Percentiles rank a stretch among this genome's conserved stretches.
phyloP scores from a whole-genome alignment of 805 yeast species.

The Monosporozyma servazzii region DNA sequence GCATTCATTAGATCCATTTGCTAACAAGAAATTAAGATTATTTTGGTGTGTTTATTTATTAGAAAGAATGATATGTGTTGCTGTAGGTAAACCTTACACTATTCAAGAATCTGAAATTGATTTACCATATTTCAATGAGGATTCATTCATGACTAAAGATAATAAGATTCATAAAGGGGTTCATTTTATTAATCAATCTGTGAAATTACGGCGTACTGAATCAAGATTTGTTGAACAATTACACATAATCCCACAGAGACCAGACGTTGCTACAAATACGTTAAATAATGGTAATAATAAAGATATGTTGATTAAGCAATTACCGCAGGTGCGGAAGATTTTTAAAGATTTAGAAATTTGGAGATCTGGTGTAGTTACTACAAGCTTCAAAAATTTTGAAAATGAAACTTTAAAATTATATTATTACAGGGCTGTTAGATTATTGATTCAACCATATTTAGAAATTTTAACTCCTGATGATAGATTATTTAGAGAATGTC shows the following conservation, averaged over 20 bases:
- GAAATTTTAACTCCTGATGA: conserved; percentile 55
- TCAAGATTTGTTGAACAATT: conserved; percentile 49
- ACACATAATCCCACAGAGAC: conserved; percentile 29
- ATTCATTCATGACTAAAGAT: conserved; percentile 24
- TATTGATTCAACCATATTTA: conserved; percentile 54
- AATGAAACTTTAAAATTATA: conserved; percentile 50
- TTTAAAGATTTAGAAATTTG: conserved; percentile 50
- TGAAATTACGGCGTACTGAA: conserved; percentile 50
- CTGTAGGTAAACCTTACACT: conserved; percentile 50
- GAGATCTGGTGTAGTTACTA: conserved; percentile 38
- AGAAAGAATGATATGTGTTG: conserved; percentile 52
- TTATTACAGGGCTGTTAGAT: conserved; percentile 51
- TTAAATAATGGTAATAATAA: conserved; percentile 6
- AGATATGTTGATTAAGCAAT: conserved; percentile 29
- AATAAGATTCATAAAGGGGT: conserved; percentile 27
- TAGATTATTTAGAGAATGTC: conserved; percentile 53
- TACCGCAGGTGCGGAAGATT: conserved; percentile 42
- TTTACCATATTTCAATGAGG: conserved; percentile 42
- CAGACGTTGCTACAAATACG: background rate
- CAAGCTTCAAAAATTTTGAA: conserved; percentile 37
- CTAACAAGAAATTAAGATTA: conserved; percentile 39
- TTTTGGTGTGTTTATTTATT: conserved; percentile 60
- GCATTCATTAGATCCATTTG: conserved; percentile 17
- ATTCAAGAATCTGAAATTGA: conserved; percentile 44
- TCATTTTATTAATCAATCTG: conserved; percentile 48